Evolutionary conservation across 441 rosid species (phyloP), one percentile per base, ranked within the genome.

Genomic region (Croton laevigatus): DNA sequence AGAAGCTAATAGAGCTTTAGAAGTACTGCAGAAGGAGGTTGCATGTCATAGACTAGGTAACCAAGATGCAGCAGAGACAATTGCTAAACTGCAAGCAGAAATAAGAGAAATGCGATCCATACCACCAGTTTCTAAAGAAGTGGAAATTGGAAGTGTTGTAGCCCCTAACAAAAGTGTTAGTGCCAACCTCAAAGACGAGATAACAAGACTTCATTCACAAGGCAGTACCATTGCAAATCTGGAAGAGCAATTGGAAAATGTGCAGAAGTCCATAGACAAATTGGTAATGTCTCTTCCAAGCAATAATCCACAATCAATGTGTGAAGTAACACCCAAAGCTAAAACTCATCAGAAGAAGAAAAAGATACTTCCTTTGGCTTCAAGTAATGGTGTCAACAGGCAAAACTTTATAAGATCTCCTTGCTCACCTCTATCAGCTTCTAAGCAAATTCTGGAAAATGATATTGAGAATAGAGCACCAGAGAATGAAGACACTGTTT

Each of bases 11-110:
- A 84, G 90, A 72, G 99, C 99, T 38, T 80, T 96, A 14, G 97
- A 93, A 82, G 99, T 96, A 36, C 85, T 96, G 48, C 99, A 96
- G 71, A 93, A 96, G 82, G 99, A 96, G 78, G 98, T 93, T 57
- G 90, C 98, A 74, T 91, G 96, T 73, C 98, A 96, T 73, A 86
- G 97, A 80, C 85, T 91, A 73, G 98, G 97, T 64, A 93, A 91
- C 75, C 98, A 96, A 85, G 97, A 96, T 86, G 98, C 98, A 75
- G 99, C 99, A 3, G 97, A 96, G 83, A 91, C 98, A 22, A 86
- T 96, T 53, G 98, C 98, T 17, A 96, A 90, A 82, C 85, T 93
- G 79, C 99, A 91, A 79, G 95, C 94, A 74, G 98, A 96, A 83
- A 96, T 96, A 75, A 85, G 89, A 78, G 98, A 84, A 62, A 93